Evolutionary conservation across 2,329 filamentous ascomycete species (phyloP).

Genomic region (Anisogramma anomala): DNA sequence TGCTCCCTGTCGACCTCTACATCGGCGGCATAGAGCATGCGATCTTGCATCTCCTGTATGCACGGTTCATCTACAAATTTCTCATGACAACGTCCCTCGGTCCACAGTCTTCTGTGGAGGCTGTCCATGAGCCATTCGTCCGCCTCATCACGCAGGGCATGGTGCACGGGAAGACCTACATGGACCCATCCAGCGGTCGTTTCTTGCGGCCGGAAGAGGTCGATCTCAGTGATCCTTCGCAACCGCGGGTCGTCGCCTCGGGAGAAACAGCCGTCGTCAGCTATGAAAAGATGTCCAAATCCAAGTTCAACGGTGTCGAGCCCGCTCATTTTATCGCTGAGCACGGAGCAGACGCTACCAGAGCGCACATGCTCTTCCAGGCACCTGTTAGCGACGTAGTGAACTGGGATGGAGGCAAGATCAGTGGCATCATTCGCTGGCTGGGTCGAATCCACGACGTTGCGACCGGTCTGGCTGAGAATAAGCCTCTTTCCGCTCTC

Average conservation of each 20-base stretch:
- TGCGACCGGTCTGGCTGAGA: conserved; percentile 25
- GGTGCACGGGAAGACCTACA: conserved; percentile 80
- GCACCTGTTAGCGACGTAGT: conserved; percentile 74
- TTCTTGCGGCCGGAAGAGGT: conserved; percentile 71
- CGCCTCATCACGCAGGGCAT: conserved; percentile 81
- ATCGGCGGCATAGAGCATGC: conserved; percentile 84
- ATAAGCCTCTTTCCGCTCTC: neutral
- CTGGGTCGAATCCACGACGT: conserved; percentile 55
- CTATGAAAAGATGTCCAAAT: conserved; percentile 93
- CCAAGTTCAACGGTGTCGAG: conserved; percentile 84
- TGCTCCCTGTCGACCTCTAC: conserved; percentile 75
- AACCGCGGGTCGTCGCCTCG: conserved; percentile 51
- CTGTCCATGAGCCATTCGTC: conserved; percentile 62
- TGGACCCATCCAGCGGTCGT: conserved; percentile 59
- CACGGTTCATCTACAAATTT: conserved; percentile 84
- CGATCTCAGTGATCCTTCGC: conserved; percentile 43
- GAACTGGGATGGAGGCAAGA: conserved; percentile 79
- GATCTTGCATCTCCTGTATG: conserved; percentile 79
- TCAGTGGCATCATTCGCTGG: conserved; percentile 73
- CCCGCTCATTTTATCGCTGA: conserved; percentile 59
- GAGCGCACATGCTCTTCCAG: conserved; percentile 81
- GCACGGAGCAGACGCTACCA: conserved; percentile 72
- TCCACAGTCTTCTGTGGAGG: conserved; percentile 25
- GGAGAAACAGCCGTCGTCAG: conserved; percentile 48
- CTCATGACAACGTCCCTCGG: conserved; percentile 46